Percentiles rank a stretch among this genome's conserved stretches.
phyloP scores from a whole-genome alignment of 2,329 filamentous ascomycete genomes.

The Scedosporium dehoogii region DNA sequence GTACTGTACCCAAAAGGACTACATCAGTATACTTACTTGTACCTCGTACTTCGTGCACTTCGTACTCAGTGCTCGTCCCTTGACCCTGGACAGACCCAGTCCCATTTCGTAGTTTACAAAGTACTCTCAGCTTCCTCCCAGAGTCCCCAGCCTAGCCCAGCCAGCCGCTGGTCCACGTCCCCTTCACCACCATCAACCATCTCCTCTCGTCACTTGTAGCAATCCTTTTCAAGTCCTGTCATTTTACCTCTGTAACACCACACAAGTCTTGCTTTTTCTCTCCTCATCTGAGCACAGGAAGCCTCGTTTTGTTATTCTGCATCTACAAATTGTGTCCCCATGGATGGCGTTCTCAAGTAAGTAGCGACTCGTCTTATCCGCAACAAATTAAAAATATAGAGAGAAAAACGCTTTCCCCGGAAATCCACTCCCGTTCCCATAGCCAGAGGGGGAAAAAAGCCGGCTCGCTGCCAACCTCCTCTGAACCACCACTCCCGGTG shows the following conservation, averaged over 20 bases:
- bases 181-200: too few species aligned
- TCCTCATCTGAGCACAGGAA: background rate
- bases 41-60: background rate
- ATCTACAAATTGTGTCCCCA: constrained; percentile 4
- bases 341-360: constrained; percentile 10
- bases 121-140: too few species aligned
- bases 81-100: background rate
- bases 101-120: too few species aligned
- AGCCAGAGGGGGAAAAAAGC: background rate
- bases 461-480: background rate
- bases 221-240: background rate
- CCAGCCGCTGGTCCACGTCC: too few species aligned
- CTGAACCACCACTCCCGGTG: background rate
- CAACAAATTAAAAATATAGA: background rate
- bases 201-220: background rate
- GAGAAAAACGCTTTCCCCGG: background rate
- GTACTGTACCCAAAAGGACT: background rate
- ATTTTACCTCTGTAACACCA: background rate
- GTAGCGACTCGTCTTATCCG: constrained; percentile 1
- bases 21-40: background rate
- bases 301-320: background rate
- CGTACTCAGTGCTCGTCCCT: background rate
- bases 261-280: constrained; percentile 2
- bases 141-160: too few species aligned
- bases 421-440: background rate